Evolutionary conservation across 805 yeast genomes (phyloP), one percentile per base, ranked within the genome.

Genomic region (Maudiozyma serrabonitensis): DNA sequence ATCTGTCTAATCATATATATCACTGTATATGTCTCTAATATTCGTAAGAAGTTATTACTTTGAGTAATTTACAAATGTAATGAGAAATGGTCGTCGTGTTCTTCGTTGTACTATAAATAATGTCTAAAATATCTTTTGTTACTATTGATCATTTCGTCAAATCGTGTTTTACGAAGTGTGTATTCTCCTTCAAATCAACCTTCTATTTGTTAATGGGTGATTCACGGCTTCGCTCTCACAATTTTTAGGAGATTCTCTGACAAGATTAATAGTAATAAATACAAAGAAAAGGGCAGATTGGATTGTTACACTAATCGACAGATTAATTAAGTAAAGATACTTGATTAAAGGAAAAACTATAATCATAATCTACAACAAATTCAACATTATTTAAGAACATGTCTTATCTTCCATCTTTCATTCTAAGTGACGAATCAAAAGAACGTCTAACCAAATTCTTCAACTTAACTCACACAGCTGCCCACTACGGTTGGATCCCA

Each of bases 401-500:
- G 68, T 56, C 62, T 19, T 60, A 62, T 46, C 50, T 67, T 49
- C 69, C 70, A 47, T 61, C 69, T 41, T 67, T 65, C 41, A 67
- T 67, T 46, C 51, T 67, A 51, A 64, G 69, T 49, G 70, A 67
- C 56, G 70, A 67, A 51, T 65, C 69, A 43, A 61, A 85, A 79
- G 99, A 93, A 74, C 88, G 98, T 73, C 79, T 93, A 69, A 72
- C 82, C 67, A 87, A 83, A 68, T 72, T 90, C 55, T 72, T 89
- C 58, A 95, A 86, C 59, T 75, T 87, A 60, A 81, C 96, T 56
- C 87, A 88, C 66, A 85, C 87, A 47, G 77, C 84, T 62, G 86
- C 91, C 51, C 99, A 95, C 71, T 93, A 89, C 70, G 97, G 98
- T 44, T 93, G 95, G 87, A 83, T 93, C 61, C 99, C 99, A 50